These are phyloP conservation scores for Myochromella boudieri DNA, from an alignment of 768 basidiomycete genomes.

Conservation along the genomic window DNA sequence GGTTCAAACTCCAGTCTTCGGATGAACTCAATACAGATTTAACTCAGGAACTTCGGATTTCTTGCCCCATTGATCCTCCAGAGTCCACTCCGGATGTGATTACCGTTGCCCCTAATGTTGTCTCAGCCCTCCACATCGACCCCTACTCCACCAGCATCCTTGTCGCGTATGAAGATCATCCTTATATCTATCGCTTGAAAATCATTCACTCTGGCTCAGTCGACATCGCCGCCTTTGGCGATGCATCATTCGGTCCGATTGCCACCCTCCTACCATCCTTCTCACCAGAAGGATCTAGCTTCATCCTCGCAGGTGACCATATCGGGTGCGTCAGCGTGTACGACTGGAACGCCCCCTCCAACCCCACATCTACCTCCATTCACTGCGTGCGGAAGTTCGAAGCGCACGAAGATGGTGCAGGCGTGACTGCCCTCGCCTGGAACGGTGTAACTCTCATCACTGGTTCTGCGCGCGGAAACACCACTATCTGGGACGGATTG, in stretches of 20 bases:
- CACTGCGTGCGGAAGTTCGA: conserved; percentile 50
- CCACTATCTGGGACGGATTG: conserved; percentile 65
- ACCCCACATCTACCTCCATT: conserved; percentile 17
- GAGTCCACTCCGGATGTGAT: conserved; percentile 13
- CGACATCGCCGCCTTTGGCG: conserved; percentile 48
- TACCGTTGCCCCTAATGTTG: conserved; percentile 6
- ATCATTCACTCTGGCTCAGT: conserved; percentile 28
- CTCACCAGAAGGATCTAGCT: conserved; percentile 34
- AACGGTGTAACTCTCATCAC: conserved; percentile 59
- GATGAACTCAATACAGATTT: conserved; percentile 17
- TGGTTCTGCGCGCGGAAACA: conserved; percentile 62
- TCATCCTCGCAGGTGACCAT: conserved; percentile 64
- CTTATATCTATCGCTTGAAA: conserved; percentile 51
- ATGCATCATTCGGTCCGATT: conserved; percentile 50
- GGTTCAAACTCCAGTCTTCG: conserved; percentile 30
- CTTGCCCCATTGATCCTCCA: conserved; percentile 28
- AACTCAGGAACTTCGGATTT: conserved; percentile 31
- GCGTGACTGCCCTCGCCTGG: conserved; percentile 63
- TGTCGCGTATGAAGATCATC: conserved; percentile 47
- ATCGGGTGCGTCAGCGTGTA: conserved; percentile 67
- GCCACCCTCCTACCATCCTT: conserved; percentile 52
- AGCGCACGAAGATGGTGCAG: conserved; percentile 60
- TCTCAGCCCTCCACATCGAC: conserved; percentile 27
- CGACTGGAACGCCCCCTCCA: conserved; percentile 37
- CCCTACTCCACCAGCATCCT: conserved; percentile 38